Evolutionary conservation across 768 basidiomycete genomes (phyloP).

Genomic region (Saitozyma podzolica): DNA sequence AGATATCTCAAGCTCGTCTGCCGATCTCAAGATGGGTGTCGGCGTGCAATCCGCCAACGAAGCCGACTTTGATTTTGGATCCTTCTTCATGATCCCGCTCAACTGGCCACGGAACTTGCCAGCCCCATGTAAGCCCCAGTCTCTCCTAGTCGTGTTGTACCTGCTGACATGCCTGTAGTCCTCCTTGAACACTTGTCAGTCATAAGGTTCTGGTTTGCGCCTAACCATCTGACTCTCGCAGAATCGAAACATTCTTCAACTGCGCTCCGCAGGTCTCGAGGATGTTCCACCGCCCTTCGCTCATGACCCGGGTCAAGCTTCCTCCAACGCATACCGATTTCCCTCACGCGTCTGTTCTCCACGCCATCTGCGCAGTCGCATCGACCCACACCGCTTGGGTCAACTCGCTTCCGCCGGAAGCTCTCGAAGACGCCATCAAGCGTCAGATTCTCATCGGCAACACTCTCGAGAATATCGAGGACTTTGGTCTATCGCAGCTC

Average conservation of each 20-base stretch:
- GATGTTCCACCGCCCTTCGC: slow-evolving; percentile 67
- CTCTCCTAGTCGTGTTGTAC: not conserved
- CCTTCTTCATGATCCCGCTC: slow-evolving; percentile 32
- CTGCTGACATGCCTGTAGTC: slow-evolving; percentile 12
- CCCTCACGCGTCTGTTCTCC: slow-evolving; percentile 68
- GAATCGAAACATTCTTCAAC: slow-evolving; percentile 75
- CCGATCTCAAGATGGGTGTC: no score
- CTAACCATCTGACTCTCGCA: slow-evolving; percentile 42
- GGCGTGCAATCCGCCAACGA: no score
- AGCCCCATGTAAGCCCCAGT: slow-evolving; percentile 31
- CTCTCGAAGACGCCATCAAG: slow-evolving; percentile 22
- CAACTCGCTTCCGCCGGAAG: slow-evolving; percentile 44
- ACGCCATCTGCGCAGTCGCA: slow-evolving; percentile 82
- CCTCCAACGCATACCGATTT: slow-evolving; percentile 72
- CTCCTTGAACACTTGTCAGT: slow-evolving; percentile 49
- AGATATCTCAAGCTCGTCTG: no score
- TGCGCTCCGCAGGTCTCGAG: slow-evolving; percentile 73
- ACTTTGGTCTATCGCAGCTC: slow-evolving; percentile 39
- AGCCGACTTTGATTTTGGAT: slow-evolving; percentile 24
- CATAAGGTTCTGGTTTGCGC: not conserved
- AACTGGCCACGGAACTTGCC: slow-evolving; percentile 46
- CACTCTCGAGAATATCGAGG: slow-evolving; percentile 31
- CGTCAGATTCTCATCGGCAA: slow-evolving; percentile 16
- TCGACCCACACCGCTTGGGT: slow-evolving; percentile 69
- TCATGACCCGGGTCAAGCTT: slow-evolving; percentile 65